Conservation (phyloP, 148 eudicot species). For the Heliamphora exappendiculata region DNA sequence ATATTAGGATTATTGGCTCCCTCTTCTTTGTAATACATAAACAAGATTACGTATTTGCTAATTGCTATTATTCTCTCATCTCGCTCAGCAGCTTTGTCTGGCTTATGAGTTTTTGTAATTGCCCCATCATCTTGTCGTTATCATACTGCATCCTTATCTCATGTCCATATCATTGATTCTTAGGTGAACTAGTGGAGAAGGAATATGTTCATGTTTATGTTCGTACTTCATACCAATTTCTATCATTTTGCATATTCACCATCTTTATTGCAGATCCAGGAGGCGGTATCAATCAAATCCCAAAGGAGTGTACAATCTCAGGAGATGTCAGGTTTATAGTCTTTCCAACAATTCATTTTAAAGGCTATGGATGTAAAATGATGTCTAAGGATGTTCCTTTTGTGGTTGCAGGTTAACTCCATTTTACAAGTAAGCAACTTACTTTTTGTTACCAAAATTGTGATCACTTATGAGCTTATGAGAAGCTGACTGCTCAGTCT, state of each 20-base stretch:
- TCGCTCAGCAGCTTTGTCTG: background rate
- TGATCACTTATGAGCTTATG: background rate
- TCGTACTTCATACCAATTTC: background rate
- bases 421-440: slow-evolving; percentile 64
- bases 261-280: slow-evolving; percentile 67
- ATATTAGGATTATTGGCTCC: background rate
- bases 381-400: slow-evolving; percentile 12
- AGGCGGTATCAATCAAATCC: slow-evolving; percentile 92
- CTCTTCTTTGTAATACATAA: background rate
- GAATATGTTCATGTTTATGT: background rate
- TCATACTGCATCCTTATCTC: background rate
- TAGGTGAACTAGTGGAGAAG: slow-evolving; percentile 5
- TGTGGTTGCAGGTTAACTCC: slow-evolving; percentile 92
- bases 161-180: background rate
- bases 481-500: background rate
- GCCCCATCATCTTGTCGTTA: background rate
- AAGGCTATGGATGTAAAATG: background rate
- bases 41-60: background rate
- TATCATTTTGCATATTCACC: slow-evolving; percentile 1
- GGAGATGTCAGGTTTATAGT: slow-evolving; percentile 83
- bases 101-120: background rate
- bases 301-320: slow-evolving; percentile 69
- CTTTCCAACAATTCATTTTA: slow-evolving; percentile 3
- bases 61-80: background rate
- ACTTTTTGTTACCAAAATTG: background rate